Percentiles rank a stretch among this genome's conserved stretches.
phyloP scores from a whole-genome alignment of 1,139 yeast genomes.

The Magnusiomyces fungicola region DNA sequence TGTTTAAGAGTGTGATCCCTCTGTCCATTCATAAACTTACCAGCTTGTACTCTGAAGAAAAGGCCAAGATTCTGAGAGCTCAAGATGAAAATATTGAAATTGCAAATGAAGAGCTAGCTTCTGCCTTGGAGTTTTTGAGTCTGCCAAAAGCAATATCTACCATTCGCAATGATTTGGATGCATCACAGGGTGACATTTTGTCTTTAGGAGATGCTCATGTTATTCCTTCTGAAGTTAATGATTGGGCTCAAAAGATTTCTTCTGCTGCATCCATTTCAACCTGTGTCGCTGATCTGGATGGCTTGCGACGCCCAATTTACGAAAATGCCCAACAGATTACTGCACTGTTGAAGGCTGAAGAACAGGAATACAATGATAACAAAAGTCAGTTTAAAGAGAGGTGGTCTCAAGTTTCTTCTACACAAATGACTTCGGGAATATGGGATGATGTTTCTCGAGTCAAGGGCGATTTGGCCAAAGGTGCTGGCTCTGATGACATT shows the following conservation, averaged over 20 bases:
- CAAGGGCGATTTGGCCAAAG: conserved; percentile 61
- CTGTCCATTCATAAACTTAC: conserved; percentile 78
- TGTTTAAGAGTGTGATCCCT: conserved; percentile 76
- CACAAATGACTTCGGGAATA: conserved; percentile 30
- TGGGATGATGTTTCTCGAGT: conserved; percentile 49
- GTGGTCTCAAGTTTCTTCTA: conserved; percentile 38
- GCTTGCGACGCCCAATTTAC: conserved; percentile 18
- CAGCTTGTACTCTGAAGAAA: conserved; percentile 83
- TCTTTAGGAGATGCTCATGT: conserved; percentile 14
- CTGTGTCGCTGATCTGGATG: conserved; percentile 17
- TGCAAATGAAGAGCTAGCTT: conserved; percentile 69
- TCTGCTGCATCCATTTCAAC: conserved; percentile 11
- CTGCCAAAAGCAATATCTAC: conserved; percentile 62
- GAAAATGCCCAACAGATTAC: conserved; percentile 38
- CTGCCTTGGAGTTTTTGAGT: conserved; percentile 72
- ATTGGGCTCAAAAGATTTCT: conserved; percentile 31
- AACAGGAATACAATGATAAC: conserved; percentile 29
- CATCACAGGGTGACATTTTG: conserved; percentile 11
- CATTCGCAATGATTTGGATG: conserved; percentile 26
- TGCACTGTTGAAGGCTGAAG: conserved; percentile 33
- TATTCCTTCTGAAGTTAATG: conserved; percentile 26
- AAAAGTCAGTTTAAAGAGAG: conserved; percentile 32
- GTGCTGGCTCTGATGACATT: conserved; percentile 58
- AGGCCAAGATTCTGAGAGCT: conserved; percentile 65
- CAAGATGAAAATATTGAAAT: conserved; percentile 72